Evolutionary conservation across 108 stramenopile species (phyloP), one percentile per base, ranked within the genome.

Genomic region (Seminavis robusta): DNA sequence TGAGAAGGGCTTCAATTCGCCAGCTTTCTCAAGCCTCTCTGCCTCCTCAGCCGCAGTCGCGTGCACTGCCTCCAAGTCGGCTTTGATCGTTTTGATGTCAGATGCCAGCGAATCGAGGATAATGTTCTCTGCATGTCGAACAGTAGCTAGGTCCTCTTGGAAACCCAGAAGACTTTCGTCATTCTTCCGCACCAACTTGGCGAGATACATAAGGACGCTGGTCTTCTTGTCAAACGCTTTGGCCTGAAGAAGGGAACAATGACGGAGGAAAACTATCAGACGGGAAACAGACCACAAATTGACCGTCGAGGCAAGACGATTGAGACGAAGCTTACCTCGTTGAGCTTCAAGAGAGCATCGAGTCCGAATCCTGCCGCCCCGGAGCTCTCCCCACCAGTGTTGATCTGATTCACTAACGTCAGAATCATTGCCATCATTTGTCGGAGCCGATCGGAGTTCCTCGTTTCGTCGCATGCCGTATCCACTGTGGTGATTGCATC

Each of bases 211-310:
- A 5, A 98, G 73, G 32, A 98, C 90, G 49, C 88, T 92, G 11
- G 97, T 98, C 74, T 95, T 96, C 71, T 90, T 88, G 68, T 98
- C 97, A 66, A 89, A 90, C 0, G 95, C 95, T 73, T 98, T 98
- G 47, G 95, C 93, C 79, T 88, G 45, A 33, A 47, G 21, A 29
- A 48, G 55, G 40, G 48, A n/a, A 9, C 24, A n/a, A 30, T 11
- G 33, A 31, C 48, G 48, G 33, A 31, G 21, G 10, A 2, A 1
- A n/a, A 16, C 42, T 26, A 40, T 23, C 16, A 32, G 24, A 49
- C 30, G 3, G 32, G 3, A 29, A 26, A 2, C 37, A 42, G 41
- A 29, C n/a, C 43, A 31, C 29, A 7, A 25, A 13, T 13, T 28
- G 28, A 61, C 33, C 15, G 21, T 40, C 4, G 45, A 65, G 1